Evolutionary conservation across 352 stramenopile species (phyloP), one percentile per base, ranked within the genome.

Genomic region (Phytophthora crassamura): DNA sequence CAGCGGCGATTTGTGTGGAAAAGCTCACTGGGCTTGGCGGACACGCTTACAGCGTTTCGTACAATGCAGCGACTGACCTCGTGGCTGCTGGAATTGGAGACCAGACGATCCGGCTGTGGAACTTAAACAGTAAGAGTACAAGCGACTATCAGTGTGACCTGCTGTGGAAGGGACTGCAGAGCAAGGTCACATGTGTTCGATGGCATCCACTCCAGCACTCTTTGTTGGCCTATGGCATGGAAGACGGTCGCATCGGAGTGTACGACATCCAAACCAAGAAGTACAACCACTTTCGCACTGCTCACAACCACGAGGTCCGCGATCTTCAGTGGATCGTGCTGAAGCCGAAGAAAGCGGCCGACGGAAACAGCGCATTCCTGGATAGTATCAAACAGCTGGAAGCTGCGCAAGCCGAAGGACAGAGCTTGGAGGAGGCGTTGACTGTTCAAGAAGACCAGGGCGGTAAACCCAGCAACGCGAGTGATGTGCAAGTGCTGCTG

Each of bases 161-260:
- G 41, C 73, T 92, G 8, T 94, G 86, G 86, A 94, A 89, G 53
- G 84, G 86, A 5, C 34, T 94, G 25, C 82, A 94, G 42, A 91
- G 83, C 68, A 92, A 92, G 47, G 54, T 94, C 28, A 92, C 83
- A 22, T 81, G 74, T 10, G 68, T 94, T 16, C 61, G 58, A 33
- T 94, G 86, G 83, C 77, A 91, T 66, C 83, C 83, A 7, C 52
- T 90, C 28, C 52, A 84, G 43, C 47, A 77, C 10, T 63, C 74
- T 11, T 42, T 87, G 11, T 56, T 94, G 14, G 86, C 78, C 2
- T 94, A 88, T 46, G 83, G 83, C 4, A 91, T 80, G n/a, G 86
- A 92, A 66, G 83, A 92, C 38, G 86, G 86, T 1, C 69, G 73
- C 7, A 41, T 94, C 43, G 86, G 82, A 0, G 5, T 89, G 15